Conservation (phyloP, 1,139 yeast species). For the Geotrichum candidum region DNA sequence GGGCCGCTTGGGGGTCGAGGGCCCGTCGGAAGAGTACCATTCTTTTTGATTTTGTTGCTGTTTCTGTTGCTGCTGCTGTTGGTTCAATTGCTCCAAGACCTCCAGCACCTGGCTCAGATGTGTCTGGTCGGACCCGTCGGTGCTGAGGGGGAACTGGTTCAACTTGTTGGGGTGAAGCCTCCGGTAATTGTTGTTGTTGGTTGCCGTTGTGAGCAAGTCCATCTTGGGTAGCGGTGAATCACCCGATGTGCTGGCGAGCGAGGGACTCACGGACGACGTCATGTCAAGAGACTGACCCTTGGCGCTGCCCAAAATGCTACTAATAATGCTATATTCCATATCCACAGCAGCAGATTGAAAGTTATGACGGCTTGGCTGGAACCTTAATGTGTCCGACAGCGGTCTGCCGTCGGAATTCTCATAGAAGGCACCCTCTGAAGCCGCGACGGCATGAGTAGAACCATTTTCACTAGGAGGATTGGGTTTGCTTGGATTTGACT, state of each 20-base stretch:
- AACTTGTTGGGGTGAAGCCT: conserved; percentile 18
- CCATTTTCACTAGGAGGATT: background rate
- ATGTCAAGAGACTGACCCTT: conserved; percentile 22
- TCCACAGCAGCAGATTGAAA: conserved; percentile 75
- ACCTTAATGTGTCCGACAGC: background rate
- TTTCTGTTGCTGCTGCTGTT: background rate
- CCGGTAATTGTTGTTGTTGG: background rate
- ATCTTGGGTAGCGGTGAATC: background rate
- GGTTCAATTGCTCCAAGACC: conserved; percentile 13
- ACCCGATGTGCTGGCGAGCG: conserved; percentile 10
- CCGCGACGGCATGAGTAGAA: background rate
- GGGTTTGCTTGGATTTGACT: background rate
- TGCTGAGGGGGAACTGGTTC: conserved; percentile 24
- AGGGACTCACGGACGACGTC: conserved; percentile 11
- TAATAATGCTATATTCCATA: conserved; percentile 68
- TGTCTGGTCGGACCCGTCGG: conserved; percentile 6
- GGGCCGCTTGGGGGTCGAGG: conserved; percentile 13
- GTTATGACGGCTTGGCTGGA: conserved; percentile 15
- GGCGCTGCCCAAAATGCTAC: conserved; percentile 52
- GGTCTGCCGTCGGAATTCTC: background rate
- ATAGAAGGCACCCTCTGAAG: background rate
- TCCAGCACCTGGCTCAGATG: conserved; percentile 16
- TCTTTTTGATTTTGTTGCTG: conserved; percentile 7
- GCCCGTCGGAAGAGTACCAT: conserved; percentile 5
- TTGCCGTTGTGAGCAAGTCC: background rate